Base-by-base conservation (phyloP, 2,329 filamentous ascomycete genomes). In the Arthroderma uncinatum region DNA sequence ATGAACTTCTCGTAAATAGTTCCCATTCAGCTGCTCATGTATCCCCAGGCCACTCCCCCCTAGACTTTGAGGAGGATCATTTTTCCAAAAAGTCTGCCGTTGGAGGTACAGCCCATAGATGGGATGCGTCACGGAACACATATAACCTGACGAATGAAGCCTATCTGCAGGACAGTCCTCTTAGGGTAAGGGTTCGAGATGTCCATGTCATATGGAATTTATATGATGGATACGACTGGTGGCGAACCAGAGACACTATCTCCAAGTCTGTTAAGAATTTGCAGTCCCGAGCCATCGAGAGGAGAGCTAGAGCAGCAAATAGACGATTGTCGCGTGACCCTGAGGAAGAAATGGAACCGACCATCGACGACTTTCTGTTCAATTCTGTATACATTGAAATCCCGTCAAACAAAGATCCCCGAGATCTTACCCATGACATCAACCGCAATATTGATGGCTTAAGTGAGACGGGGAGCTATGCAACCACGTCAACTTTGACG, bases 341-440 rank as follows among this genome's bases (percentile, higher is more conserved):
- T 85, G 55, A 85, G 84, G 61, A 60, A 36, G 87, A 95, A 53
- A 86, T 91, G 44, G 87, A 91, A 70, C 88, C 84, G 10, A 87
- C 87, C 4, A 94, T 97, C 70, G 90, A 89, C 4, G 94, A 98
- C 68, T 95, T 94, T 64, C 78, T 98, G 14, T 98, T 98, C 79
- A 97, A 98, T 69, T 98, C 93, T 0, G 95, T 98, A 56, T 98
- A 96, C 74, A 96, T 98, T 64, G 90, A 88, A 12, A 87, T 98
- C 16, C 87, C 92, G 0, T 81, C 87, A 9, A 93, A 91, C 64
- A 83, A 86, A 58, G 92, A 97, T 64, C 89, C 90, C 4, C 82
- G 82, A 55, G 89, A 95, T 30, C 79, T 97, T 8, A 79, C 88
- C 2, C 82, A 83, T 48, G 87, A 87, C 39, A 95, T 98, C 71